Conservation (phyloP, 148 eudicot species). For the Rhododendron mucronatum region DNA sequence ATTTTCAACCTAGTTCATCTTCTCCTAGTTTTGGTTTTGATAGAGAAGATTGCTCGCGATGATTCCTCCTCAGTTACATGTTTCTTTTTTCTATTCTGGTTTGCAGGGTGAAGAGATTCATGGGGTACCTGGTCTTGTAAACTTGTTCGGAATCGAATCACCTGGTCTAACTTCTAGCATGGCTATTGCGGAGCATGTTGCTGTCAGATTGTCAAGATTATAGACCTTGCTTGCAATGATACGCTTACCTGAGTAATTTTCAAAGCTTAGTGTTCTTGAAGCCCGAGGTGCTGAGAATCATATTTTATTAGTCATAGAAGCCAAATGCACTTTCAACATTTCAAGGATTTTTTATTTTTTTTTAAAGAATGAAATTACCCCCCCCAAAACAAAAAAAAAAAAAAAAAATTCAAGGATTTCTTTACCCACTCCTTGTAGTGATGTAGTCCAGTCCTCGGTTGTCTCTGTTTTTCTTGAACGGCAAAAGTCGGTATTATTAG, state of each 20-base stretch:
- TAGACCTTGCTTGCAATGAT: background rate
- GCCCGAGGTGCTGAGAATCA: background rate
- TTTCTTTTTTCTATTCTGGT: background rate
- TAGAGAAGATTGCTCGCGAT: too few relatives aligned
- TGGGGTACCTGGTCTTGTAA: conserved; percentile 70
- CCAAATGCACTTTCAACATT: background rate
- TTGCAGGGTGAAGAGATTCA: conserved; percentile 68
- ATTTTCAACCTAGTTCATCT: background rate
- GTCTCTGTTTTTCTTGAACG: too few relatives aligned
- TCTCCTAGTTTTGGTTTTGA: background rate
- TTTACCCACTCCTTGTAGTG: background rate
- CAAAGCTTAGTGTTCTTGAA: background rate
- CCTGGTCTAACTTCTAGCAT: conserved; percentile 89
- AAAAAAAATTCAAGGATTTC: background rate
- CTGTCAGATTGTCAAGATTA: conserved; percentile 29
- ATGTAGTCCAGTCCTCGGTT: background rate
- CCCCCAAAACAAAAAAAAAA: too few relatives aligned
- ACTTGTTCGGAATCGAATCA: conserved; percentile 87
- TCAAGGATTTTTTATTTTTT: background rate
- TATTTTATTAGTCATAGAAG: background rate
- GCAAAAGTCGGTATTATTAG: too few relatives aligned
- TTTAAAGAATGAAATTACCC: too few relatives aligned
- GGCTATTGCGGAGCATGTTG: conserved; percentile 74
- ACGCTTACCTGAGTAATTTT: background rate
- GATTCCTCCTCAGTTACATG: background rate